Evolutionary conservation across 1,139 yeast species (phyloP), one percentile per base, ranked within the genome.

Genomic region (Taiozyma sp.): DNA sequence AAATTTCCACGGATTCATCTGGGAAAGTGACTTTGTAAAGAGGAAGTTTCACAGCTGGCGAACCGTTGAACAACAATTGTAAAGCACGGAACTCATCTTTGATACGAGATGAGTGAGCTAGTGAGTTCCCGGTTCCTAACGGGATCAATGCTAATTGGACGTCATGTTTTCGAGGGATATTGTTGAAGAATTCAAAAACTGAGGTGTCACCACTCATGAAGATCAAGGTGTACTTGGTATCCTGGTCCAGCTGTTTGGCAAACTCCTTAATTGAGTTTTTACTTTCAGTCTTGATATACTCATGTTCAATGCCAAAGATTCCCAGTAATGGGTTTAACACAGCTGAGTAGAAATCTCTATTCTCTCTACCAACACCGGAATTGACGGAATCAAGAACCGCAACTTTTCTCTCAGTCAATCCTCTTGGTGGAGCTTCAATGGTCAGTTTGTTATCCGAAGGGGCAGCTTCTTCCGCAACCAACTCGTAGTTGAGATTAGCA

Each of bases 161-260:
- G 56, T 61, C 30, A 47, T 57, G 56, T 1, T 55, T 51, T 2
- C 46, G 50, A 4, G 53, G 57, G 16, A 86, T 63, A 2, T 73
- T 73, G 64, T 91, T 90, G 52, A 89, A 63, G 53, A 91, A 81
- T 65, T 91, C 98, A 48, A 79, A 81, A 13, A 90, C 72, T 1
- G 96, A 84, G 0, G 97, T 91, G 62, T 91, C 97, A 1, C 97
- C 97, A 47, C 96, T 87, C 24, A 91, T 68, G 43, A 91, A 70
- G 1, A 89, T 65, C 4, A 88, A 71, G 0, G 87, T 78, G 27
- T 70, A 57, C 1, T 61, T 53, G 8, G 57, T 54, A 4, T 52
- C 45, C 0, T 56, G 49, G 19, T 57, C 59, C 24, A 77, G 57
- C 1, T 58, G 29, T 10, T 50, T 45, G 0, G 80, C 81, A 55